Base-by-base conservation (phyloP, 148 eudicot species). In the Camellia granthamiana region DNA sequence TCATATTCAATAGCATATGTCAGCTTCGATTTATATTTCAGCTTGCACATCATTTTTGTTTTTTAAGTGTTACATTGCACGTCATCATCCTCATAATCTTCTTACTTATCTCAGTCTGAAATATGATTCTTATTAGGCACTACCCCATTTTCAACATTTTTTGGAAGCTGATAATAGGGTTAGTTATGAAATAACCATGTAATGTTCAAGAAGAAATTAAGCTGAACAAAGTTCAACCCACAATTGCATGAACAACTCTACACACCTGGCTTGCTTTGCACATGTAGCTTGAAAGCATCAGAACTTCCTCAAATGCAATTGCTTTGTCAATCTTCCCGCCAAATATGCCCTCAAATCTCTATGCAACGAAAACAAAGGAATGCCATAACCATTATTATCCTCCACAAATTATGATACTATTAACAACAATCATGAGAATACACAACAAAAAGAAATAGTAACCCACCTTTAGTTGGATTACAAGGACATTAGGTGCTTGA, bases 401-500 rank as follows among this genome's bases (percentile, higher is more conserved):
- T 14, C 54, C 5, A 41, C 1, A 59, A 59, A 18, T 2, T 7
- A 60, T 54, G 47, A 62, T 21, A 58, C 51, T 47, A 51, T 9
- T 51, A 71, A 43, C 49, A 54, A 61, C 8, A 43, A 71, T 30
- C 69, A 13, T 11, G 6, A 55, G 3, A 42, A n/a, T 13, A 79
- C 43, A 41, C 52, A 42, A 46, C 51, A 49, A 19, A 79, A 19
- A 30, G 0, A 44, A 75, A 46, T 46, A 65, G 61, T n/a, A 71
- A 77, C 77, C 62, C 77, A 96, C 99, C 98, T 97, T 97, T 13
- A 97, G 94, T 84, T 97, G 99, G 78, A 97, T 88, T 44, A 92
- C 99, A 74, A 97, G 95, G 72, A 97, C 87, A 90, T 97, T 97
- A 6, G 99, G 99, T 5, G 98, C 95, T 87, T 97, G 91, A 83